phyloP scores from a whole-genome alignment of 1,284 basidiomycete genomes.

The Anthracocystis setariae region DNA sequence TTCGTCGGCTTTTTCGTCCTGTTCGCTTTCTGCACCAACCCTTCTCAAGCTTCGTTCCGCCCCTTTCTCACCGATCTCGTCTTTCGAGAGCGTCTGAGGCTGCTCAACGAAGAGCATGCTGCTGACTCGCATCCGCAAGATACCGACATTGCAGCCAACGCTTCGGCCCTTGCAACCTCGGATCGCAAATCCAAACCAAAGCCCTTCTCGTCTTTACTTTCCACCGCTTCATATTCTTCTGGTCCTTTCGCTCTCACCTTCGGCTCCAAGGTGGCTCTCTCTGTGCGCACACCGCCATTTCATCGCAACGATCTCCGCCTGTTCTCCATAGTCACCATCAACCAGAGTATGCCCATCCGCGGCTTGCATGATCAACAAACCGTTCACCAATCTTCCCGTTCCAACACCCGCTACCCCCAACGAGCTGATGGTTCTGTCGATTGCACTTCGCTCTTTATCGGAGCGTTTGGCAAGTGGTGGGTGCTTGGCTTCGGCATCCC shows the following conservation, averaged over 20 bases:
- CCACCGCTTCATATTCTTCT: conserved; percentile 24
- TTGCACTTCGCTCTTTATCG: conserved; percentile 82
- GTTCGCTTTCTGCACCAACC: conserved; percentile 87
- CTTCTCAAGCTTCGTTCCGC: conserved; percentile 88
- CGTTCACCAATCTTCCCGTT: not conserved
- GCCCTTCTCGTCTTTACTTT: conserved; percentile 27
- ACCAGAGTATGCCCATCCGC: conserved; percentile 61
- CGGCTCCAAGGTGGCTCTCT: conserved; percentile 74
- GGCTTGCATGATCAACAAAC: conserved; percentile 7
- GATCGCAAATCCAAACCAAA: conserved; percentile 22
- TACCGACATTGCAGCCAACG: not conserved
- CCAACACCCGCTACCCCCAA: conserved; percentile 14
- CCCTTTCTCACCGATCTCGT: conserved; percentile 93
- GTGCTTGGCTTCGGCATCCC: conserved; percentile 73
- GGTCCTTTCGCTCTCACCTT: conserved; percentile 77
- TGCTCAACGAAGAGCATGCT: conserved; percentile 70
- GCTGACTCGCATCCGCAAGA: conserved; percentile 10
- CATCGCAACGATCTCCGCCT: conserved; percentile 83
- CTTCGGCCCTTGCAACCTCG: conserved; percentile 3
- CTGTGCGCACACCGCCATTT: conserved; percentile 91
- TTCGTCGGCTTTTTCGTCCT: conserved; percentile 49
- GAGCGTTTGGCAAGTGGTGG: conserved; percentile 89
- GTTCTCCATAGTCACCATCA: conserved; percentile 79
- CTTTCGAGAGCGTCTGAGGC: conserved; percentile 89
- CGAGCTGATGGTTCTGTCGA: conserved; percentile 47